Evolutionary conservation across 192 early-diverging fungal species (phyloP), one percentile per base, ranked within the genome.

Genomic region (Podila clonocystis): DNA sequence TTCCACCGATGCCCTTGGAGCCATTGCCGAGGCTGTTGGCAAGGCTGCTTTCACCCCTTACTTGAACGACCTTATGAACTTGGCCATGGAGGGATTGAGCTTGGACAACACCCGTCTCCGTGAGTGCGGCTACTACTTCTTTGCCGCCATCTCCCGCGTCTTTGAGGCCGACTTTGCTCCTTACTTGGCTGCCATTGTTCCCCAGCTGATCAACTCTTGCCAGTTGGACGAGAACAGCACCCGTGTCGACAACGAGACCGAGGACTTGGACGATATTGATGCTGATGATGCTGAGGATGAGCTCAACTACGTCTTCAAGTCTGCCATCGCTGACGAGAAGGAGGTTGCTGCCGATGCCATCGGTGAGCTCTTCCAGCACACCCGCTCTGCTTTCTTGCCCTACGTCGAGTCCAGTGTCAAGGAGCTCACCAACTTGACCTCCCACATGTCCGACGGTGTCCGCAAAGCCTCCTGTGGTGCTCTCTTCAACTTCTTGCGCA

Each of bases 1-100:
- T 49, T 94, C 96, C n/a, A 95, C 93, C 0, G 95, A 97, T 77
- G 89, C 94, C 22, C 87, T 93, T 63, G 94, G 93, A 58, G 91
- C 95, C 28, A 87, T 97, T 67, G 95, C 96, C 31, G 93, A 94
- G 70, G 94, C 95, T n/a, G 93, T 95, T 26, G 96, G 96, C 58
- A 89, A 89, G 38, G 94, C 95, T 11, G 83, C 89, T 22, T 97
- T 96, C 86, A 74, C 84, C 28, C 94, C 95, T 33, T 88, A 94
- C 68, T 82, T 95, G 72, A 87, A 93, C 41, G 87, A 91, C 60
- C 83, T 91, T 49, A 94, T 96, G 94, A 85, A 78, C 38, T 79
- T 94, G 63, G 95, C 93, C 13, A 77, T 95, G 58, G 91, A 96
- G 62, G 93, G 95, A 34, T 86, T 95, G 76, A 86, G 91, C 33